Evolutionary conservation across 2,329 filamentous ascomycete genomes (phyloP).

Genomic region (Aspergillus eucalypticola): DNA sequence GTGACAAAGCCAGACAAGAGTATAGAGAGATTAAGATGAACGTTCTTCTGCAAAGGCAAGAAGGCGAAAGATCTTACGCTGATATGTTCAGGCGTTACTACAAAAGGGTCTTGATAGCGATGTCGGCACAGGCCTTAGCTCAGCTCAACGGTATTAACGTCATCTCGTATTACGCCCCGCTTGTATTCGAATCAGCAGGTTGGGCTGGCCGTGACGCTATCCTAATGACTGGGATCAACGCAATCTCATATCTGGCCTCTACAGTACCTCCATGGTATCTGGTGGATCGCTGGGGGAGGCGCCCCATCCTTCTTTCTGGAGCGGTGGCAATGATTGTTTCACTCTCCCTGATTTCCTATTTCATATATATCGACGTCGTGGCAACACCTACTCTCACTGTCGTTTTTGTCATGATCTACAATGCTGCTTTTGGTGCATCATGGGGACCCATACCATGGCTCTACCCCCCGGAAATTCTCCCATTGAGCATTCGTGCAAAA

Average conservation of each 20-base stretch:
- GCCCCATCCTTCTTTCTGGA: slow-evolving; percentile 84
- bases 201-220: slow-evolving; percentile 89
- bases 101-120: slow-evolving; percentile 94
- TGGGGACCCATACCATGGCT: slow-evolving; percentile 99
- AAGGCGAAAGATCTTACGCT: slow-evolving; percentile 84
- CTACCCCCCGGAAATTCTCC: slow-evolving; percentile 97
- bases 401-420: slow-evolving; percentile 96
- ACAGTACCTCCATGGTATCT: slow-evolving; percentile 97
- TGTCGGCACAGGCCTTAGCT: slow-evolving; percentile 94
- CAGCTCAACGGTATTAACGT: slow-evolving; percentile 99
- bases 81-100: slow-evolving; percentile 96
- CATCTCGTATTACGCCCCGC: slow-evolving; percentile 96
- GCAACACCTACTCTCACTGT: slow-evolving; percentile 83
- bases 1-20: slow-evolving; percentile 87
- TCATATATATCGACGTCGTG: slow-evolving; percentile 79
- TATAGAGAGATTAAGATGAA: slow-evolving; percentile 99
- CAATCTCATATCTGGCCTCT: slow-evolving; percentile 83
- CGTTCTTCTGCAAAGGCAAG: slow-evolving; percentile 87
- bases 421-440: slow-evolving; percentile 93
- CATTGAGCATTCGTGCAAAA: slow-evolving; percentile 93
- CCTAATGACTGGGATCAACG: slow-evolving; percentile 96
- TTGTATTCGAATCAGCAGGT: slow-evolving; percentile 96
- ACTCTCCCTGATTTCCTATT: slow-evolving; percentile 88
- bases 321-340: slow-evolving; percentile 87
- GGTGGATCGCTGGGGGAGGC: slow-evolving; percentile 86